Evolutionary conservation across 2,329 filamentous ascomycete genomes (phyloP).

Genomic region (Ploettnerulaceae sp.): DNA sequence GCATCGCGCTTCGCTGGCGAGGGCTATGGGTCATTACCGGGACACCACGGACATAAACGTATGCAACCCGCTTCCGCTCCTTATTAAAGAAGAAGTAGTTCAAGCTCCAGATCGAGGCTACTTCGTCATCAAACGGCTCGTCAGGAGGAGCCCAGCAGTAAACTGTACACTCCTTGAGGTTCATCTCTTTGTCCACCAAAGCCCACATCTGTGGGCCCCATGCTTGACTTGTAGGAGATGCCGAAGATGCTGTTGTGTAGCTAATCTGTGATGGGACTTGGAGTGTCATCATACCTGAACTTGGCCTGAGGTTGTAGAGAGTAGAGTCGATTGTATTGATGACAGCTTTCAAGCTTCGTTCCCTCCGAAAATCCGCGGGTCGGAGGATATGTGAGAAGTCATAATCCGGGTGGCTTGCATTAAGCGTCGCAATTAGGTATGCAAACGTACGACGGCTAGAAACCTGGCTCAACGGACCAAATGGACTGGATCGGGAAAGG

Average conservation of each 20-base stretch:
- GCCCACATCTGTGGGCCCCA: constrained; percentile 94
- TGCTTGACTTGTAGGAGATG: constrained; percentile 47
- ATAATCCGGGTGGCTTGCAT: constrained; percentile 93
- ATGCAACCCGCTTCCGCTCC: constrained; percentile 83
- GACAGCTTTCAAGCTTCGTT: constrained; percentile 72
- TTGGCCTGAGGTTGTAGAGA: constrained; percentile 77
- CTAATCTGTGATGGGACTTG: constrained; percentile 36
- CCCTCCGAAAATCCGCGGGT: constrained; percentile 83
- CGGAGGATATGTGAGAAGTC: constrained; percentile 92
- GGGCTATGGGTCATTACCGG: constrained; percentile 67
- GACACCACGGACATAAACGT: constrained; percentile 87
- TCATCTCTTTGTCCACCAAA: constrained; percentile 91
- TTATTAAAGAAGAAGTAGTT: constrained; percentile 99
- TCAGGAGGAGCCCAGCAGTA: constrained; percentile 88
- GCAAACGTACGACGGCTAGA: constrained; percentile 89
- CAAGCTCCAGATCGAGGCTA: constrained; percentile 88
- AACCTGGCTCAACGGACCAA: constrained; percentile 82
- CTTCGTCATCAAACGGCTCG: constrained; percentile 86
- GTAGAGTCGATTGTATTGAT: constrained; percentile 87
- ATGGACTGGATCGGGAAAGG: constrained; percentile 82
- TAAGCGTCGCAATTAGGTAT: constrained; percentile 92
- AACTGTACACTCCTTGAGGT: constrained; percentile 77
- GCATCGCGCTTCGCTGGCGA: constrained; percentile 36
- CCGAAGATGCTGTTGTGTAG: constrained; percentile 36
- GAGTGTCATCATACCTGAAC: constrained; percentile 37